These are phyloP conservation scores for Leccinum variicolor DNA, from an alignment of 768 basidiomycete species.

Conservation along the genomic window DNA sequence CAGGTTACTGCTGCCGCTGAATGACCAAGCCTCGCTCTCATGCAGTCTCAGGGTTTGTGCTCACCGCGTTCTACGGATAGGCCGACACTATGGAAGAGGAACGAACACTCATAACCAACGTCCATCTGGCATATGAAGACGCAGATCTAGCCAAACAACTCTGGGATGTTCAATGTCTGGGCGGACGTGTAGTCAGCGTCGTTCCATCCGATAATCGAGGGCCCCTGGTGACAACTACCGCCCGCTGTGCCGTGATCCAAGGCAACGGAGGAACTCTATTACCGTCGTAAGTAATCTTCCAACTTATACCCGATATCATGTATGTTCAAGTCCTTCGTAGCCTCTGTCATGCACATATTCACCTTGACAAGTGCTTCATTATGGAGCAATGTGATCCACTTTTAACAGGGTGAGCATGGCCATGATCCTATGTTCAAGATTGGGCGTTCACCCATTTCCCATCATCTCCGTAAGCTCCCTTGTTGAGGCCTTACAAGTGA, in stretches of 20 bases:
- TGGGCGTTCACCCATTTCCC: conserved; percentile 2
- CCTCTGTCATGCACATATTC: conserved; percentile 62
- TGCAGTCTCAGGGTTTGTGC: neutral
- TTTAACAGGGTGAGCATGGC: conserved; percentile 44
- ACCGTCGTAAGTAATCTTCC: conserved; percentile 27
- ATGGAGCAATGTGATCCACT: conserved; percentile 52
- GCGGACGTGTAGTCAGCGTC: conserved; percentile 27
- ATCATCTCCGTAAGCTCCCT: conserved; percentile 41
- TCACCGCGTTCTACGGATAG: neutral
- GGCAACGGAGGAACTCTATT: conserved; percentile 30
- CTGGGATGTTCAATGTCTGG: conserved; percentile 32
- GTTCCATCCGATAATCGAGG: conserved; percentile 10
- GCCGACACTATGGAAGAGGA: conserved; percentile 1
- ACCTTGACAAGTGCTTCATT: conserved; percentile 69
- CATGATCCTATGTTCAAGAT: neutral
- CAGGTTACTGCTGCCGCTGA: neutral
- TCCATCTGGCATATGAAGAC: conserved; percentile 31
- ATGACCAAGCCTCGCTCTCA: neutral
- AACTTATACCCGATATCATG: conserved; percentile 14
- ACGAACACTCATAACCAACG: conserved; percentile 22
- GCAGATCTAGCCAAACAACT: conserved; percentile 22
- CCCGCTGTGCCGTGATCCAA: conserved; percentile 9
- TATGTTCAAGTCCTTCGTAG: conserved; percentile 17
- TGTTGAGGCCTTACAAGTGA: conserved; percentile 51
- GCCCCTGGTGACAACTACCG: neutral